These are phyloP conservation scores for Cercospora sp. DNA, from an alignment of 2,329 filamentous ascomycete genomes.

Conservation along the genomic window DNA sequence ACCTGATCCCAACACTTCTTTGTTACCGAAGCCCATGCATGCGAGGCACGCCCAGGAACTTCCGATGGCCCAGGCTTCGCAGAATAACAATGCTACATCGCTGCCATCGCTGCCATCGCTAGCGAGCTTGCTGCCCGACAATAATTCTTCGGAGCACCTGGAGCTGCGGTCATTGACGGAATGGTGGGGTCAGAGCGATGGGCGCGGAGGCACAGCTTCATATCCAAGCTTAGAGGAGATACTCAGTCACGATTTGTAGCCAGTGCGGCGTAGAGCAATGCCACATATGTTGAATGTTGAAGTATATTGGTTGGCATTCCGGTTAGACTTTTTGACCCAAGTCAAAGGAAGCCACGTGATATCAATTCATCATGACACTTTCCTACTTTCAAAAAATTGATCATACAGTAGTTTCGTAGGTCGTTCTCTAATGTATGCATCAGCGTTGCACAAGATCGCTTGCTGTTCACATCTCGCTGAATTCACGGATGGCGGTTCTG, in stretches of 20 bases:
- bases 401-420: not conserved
- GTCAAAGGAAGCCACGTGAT: not conserved
- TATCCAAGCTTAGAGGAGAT: slow-evolving; percentile 19
- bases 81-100: slow-evolving; percentile 19
- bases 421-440: not conserved
- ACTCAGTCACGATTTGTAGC: slow-evolving; percentile 16
- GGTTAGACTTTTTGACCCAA: not conserved
- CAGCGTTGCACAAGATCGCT: not conserved
- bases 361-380: not conserved
- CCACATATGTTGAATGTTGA: not conserved
- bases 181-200: slow-evolving; percentile 23
- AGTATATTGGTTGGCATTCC: not conserved
- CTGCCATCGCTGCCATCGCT: slow-evolving; percentile 23
- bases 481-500: not conserved
- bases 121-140: slow-evolving; percentile 20
- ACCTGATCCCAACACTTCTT: slow-evolving; percentile 32
- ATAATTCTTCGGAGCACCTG: slow-evolving; percentile 27
- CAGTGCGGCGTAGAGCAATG: not conserved
- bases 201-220: not conserved
- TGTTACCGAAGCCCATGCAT: slow-evolving; percentile 29
- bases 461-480: not conserved
- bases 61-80: slow-evolving; percentile 2
- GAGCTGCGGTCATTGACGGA: slow-evolving; percentile 36
- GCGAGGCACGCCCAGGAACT: slow-evolving; percentile 26
- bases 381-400: not conserved